phyloP scores from a whole-genome alignment of 2,329 filamentous ascomycete genomes.

The Arthroderma sp. region DNA sequence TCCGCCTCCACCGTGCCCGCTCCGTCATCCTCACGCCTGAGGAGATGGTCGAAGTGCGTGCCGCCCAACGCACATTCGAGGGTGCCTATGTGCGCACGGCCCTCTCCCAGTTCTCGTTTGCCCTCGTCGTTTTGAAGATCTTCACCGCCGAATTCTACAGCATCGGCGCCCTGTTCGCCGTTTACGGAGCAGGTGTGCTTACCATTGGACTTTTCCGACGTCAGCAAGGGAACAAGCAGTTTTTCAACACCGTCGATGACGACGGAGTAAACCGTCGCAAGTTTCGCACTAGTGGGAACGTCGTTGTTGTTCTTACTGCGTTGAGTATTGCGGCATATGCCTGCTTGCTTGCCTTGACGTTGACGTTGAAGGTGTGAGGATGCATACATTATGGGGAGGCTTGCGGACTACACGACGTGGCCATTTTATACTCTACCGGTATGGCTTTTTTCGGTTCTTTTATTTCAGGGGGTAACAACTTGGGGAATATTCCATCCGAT shows the following conservation, averaged over 20 bases:
- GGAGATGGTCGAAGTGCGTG: slow-evolving; percentile 88
- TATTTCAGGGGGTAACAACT: no score
- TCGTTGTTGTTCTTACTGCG: slow-evolving; percentile 48
- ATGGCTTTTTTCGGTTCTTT: no score
- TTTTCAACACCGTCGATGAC: slow-evolving; percentile 52
- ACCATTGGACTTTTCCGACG: slow-evolving; percentile 73
- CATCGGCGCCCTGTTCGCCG: slow-evolving; percentile 89
- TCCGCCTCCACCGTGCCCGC: slow-evolving; percentile 71
- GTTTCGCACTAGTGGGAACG: slow-evolving; percentile 54
- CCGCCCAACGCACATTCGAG: slow-evolving; percentile 91
- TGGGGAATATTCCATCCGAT: no score
- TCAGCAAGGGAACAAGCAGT: slow-evolving; percentile 85
- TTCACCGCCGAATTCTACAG: slow-evolving; percentile 95
- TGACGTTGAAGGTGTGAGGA: slow-evolving; percentile 24
- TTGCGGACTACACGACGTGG: no score
- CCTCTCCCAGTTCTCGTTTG: slow-evolving; percentile 87
- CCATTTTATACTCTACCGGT: no score
- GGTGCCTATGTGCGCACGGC: slow-evolving; percentile 93
- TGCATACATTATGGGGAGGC: background rate
- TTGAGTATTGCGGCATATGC: slow-evolving; percentile 50
- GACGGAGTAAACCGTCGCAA: slow-evolving; percentile 48
- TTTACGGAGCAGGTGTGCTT: slow-evolving; percentile 76
- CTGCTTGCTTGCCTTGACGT: slow-evolving; percentile 45
- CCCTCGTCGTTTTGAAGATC: slow-evolving; percentile 87
- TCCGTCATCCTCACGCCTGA: slow-evolving; percentile 68